Percentiles rank a stretch among this genome's conserved stretches.
Conservation (phyloP, 148 eudicot species). For the Bassia scoparia region DNA sequence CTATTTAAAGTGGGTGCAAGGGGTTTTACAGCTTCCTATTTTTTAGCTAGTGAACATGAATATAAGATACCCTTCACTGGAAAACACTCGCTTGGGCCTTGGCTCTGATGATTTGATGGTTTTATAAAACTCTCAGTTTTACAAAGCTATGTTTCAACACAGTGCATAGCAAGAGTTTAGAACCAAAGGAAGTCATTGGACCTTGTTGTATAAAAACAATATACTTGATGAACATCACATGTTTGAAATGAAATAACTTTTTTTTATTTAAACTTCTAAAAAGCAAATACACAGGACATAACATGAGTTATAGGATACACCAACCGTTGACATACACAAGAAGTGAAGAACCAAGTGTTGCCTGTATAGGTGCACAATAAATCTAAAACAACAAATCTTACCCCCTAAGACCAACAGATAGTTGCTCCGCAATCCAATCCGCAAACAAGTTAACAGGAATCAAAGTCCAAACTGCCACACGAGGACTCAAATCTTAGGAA, state of each 20-base stretch:
- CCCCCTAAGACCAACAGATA: background rate
- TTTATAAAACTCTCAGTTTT: too few relatives aligned
- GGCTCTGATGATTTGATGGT: too few relatives aligned
- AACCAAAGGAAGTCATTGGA: background rate
- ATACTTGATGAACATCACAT: background rate
- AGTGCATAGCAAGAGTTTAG: background rate
- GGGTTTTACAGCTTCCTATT: slow-evolving; percentile 23
- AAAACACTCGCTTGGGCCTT: slow-evolving; percentile 5
- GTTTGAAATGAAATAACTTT: background rate
- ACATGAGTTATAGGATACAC: background rate
- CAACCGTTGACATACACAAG: background rate
- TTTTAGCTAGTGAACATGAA: slow-evolving; percentile 22
- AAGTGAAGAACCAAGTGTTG: background rate
- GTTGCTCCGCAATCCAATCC: background rate
- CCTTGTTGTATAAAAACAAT: background rate
- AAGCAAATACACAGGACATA: background rate
- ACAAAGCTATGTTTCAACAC: background rate
- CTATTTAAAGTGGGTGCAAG: slow-evolving; percentile 17
- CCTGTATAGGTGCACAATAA: background rate
- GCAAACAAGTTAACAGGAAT: background rate
- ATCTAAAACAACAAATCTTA: background rate
- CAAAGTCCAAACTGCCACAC: background rate
- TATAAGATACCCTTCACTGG: slow-evolving; percentile 12
- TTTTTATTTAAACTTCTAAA: background rate
- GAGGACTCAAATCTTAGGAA: background rate